Percentiles rank a stretch among this genome's conserved stretches.
These are phyloP conservation scores for Microcyclosporella mali DNA, from an alignment of 2,329 filamentous ascomycete species.

Conservation along the genomic window DNA sequence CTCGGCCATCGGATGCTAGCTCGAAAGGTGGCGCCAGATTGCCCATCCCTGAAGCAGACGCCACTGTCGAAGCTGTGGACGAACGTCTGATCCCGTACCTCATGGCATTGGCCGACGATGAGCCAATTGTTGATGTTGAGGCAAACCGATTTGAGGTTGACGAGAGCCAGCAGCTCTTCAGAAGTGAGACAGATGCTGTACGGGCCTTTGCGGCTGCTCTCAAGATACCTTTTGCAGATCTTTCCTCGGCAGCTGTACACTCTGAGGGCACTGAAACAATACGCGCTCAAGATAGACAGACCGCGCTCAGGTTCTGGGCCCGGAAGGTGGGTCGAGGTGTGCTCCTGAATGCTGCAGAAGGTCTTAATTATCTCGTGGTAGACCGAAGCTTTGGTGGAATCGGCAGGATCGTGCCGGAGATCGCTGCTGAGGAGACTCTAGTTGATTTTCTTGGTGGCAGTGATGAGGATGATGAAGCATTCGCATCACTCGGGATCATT, in stretches of 20 bases:
- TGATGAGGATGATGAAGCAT: slow-evolving; percentile 10
- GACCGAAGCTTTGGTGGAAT: slow-evolving; percentile 58
- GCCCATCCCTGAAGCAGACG: slow-evolving; percentile 47
- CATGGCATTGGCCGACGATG: slow-evolving; percentile 45
- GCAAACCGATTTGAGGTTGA: slow-evolving; percentile 54
- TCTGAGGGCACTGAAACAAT: slow-evolving; percentile 15
- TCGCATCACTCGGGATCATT: slow-evolving; percentile 18
- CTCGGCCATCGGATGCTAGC: slow-evolving; percentile 33
- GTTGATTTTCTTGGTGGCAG: slow-evolving; percentile 13
- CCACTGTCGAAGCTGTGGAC: slow-evolving; percentile 50
- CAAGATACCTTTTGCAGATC: slow-evolving; percentile 47
- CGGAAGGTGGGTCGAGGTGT: slow-evolving; percentile 54
- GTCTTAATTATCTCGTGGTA: slow-evolving; percentile 51
- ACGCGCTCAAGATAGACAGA: slow-evolving; percentile 39
- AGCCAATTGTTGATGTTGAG: slow-evolving; percentile 51
- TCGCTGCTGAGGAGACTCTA: slow-evolving; percentile 15
- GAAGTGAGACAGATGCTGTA: slow-evolving; percentile 50
- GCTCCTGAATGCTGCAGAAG: slow-evolving; percentile 54
- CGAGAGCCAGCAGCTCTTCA: slow-evolving; percentile 47
- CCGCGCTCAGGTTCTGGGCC: slow-evolving; percentile 51
- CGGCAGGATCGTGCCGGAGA: slow-evolving; percentile 34
- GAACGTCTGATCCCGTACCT: slow-evolving; percentile 55
- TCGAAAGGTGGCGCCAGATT: slow-evolving; percentile 33
- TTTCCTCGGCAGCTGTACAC: slow-evolving; percentile 35
- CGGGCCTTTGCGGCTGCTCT: slow-evolving; percentile 51